A percentile compares a stretch with the other conserved stretches of the same genome.
phyloP scores from a whole-genome alignment of 495 filamentous ascomycete species.

The Xylaria curta region DNA sequence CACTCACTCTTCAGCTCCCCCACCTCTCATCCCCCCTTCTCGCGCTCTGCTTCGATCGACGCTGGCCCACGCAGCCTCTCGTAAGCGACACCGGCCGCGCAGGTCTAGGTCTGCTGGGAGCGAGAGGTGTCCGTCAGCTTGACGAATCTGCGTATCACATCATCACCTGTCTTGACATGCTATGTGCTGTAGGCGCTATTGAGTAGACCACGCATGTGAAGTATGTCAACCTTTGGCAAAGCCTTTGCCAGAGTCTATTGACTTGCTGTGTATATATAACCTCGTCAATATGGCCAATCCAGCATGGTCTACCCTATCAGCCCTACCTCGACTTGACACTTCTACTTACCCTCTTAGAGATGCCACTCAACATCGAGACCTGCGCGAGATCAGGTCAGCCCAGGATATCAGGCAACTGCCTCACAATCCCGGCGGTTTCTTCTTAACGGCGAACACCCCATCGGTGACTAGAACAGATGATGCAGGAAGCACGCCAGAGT shows the following conservation, averaged over 20 bases:
- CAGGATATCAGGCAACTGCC: slow-evolving; percentile 14
- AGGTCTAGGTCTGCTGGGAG: slow-evolving; percentile 9
- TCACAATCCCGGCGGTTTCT: slow-evolving; percentile 11
- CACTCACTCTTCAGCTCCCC: background rate
- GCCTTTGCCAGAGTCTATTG: slow-evolving; percentile 23
- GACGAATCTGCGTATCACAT: background rate
- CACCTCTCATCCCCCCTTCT: slow-evolving; percentile 11
- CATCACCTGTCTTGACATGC: slow-evolving; percentile 17
- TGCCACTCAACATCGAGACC: slow-evolving; percentile 1
- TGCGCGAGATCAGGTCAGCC: slow-evolving; percentile 16
- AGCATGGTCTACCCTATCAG: slow-evolving; percentile 24
- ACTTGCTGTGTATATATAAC: slow-evolving; percentile 10
- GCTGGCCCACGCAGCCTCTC: slow-evolving; percentile 12
- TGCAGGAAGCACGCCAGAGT: slow-evolving; percentile 11
- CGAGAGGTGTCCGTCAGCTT: slow-evolving; percentile 19
- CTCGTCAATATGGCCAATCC: slow-evolving; percentile 27
- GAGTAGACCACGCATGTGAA: slow-evolving; percentile 17
- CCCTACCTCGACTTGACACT: slow-evolving; percentile 27
- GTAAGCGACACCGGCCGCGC: slow-evolving; percentile 14
- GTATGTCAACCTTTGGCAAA: slow-evolving; percentile 20
- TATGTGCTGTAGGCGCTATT: slow-evolving; percentile 3
- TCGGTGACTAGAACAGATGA: slow-evolving; percentile 5
- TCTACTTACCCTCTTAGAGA: slow-evolving; percentile 10
- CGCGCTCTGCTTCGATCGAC: slow-evolving; percentile 5
- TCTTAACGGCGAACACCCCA: slow-evolving; percentile 13